Conservation (phyloP, 2,329 filamentous ascomycete genomes). For the Graphium sp. region DNA sequence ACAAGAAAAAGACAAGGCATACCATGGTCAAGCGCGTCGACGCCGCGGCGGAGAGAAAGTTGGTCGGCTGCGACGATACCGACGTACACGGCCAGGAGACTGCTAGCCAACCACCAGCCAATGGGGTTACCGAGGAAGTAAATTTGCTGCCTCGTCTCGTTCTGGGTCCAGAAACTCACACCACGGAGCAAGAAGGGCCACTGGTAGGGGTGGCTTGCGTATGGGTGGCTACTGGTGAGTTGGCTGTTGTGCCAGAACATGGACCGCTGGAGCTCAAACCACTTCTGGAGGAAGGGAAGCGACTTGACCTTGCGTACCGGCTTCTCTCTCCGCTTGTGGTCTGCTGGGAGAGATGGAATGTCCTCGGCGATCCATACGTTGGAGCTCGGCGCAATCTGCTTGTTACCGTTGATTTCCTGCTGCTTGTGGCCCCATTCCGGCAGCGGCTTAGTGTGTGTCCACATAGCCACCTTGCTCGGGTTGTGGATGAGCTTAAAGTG, state of each 20-base stretch:
- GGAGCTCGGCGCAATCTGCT: conserved; percentile 75
- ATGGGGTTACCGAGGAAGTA: conserved; percentile 96
- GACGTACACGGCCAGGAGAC: conserved; percentile 79
- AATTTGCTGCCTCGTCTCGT: conserved; percentile 87
- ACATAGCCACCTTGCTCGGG: conserved; percentile 95
- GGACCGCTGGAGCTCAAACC: conserved; percentile 86
- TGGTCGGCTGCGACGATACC: conserved; percentile 89
- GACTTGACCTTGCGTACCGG: conserved; percentile 64
- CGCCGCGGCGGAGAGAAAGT: conserved; percentile 75
- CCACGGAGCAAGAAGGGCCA: conserved; percentile 96
- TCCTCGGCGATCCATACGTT: conserved; percentile 94
- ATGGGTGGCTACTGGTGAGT: conserved; percentile 90
- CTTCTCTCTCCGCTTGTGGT: conserved; percentile 58
- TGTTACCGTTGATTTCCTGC: conserved; percentile 98
- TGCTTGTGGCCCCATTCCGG: conserved; percentile 96
- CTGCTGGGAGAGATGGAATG: conserved; percentile 59
- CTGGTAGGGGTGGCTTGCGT: conserved; percentile 84
- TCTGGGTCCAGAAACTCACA: conserved; percentile 98
- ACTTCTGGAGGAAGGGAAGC: conserved; percentile 82
- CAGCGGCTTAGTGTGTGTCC: conserved; percentile 90
- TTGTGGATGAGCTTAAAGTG: conserved; percentile 94
- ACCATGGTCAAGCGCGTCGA: conserved; percentile 89
- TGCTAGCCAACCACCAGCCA: conserved; percentile 93
- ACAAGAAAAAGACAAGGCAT: conserved; percentile 25
- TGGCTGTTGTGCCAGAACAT: conserved; percentile 99